Conservation (phyloP, 495 filamentous ascomycete species). For the Glutinoglossum americanum region DNA sequence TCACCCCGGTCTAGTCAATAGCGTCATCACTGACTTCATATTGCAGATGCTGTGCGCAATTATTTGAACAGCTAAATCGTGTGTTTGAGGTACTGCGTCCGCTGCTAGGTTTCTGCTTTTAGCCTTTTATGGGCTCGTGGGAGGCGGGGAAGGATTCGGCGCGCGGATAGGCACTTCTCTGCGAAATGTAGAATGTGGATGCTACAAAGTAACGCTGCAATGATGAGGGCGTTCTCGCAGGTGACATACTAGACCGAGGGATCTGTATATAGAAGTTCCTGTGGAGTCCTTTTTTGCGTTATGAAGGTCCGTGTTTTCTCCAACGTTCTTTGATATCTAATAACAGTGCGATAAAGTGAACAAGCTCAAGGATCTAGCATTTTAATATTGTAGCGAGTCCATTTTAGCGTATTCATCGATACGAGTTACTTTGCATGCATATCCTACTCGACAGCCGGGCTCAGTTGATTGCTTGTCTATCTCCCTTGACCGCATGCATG, state of each 20-base stretch:
- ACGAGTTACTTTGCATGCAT: too few relatives aligned
- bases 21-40: not conserved
- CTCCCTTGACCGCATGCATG: too few relatives aligned
- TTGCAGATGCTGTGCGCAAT: conserved; percentile 46
- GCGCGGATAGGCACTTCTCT: not conserved
- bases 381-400: too few relatives aligned
- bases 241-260: not conserved
- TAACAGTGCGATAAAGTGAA: not conserved
- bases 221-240: not conserved
- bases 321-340: not conserved
- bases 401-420: too few relatives aligned
- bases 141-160: not conserved
- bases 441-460: too few relatives aligned
- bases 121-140: not conserved
- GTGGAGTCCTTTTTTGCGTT: not conserved
- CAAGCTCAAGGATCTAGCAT: not conserved
- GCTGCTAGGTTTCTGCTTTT: not conserved
- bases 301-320: not conserved
- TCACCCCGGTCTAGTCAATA: conserved; percentile 5
- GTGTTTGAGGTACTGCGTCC: not conserved
- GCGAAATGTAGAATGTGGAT: not conserved
- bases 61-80: conserved; percentile 47
- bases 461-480: too few relatives aligned
- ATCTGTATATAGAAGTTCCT: not conserved
- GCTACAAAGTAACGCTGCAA: not conserved